phyloP scores from a whole-genome alignment of 805 yeast genomes.

The Candida ovalis region DNA sequence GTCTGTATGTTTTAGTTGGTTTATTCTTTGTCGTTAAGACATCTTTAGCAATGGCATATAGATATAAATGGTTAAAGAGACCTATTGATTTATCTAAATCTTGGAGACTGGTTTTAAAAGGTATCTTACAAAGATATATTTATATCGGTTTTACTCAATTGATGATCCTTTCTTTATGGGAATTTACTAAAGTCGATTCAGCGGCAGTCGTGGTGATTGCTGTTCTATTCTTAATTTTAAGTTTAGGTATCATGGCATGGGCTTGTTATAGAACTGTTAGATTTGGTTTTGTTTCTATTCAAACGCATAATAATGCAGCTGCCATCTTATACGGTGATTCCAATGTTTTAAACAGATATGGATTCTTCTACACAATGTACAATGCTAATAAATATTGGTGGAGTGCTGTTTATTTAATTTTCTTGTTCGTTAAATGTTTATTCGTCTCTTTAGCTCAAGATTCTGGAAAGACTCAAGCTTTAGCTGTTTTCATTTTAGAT shows the following conservation, averaged over 20 bases:
- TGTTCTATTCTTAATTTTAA: conserved; percentile 59
- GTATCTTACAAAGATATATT: conserved; percentile 72
- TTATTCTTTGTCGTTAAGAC: conserved; percentile 54
- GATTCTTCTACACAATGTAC: conserved; percentile 88
- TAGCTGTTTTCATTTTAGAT: conserved; percentile 74
- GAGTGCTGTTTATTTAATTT: conserved; percentile 59
- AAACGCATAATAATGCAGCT: conserved; percentile 72
- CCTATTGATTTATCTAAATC: conserved; percentile 22
- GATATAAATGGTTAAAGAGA: conserved; percentile 15
- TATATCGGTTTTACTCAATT: conserved; percentile 85
- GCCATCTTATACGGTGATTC: conserved; percentile 81
- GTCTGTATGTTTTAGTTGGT: conserved; percentile 69
- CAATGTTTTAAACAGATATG: conserved; percentile 69
- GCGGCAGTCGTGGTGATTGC: conserved; percentile 86
- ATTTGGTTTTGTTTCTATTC: conserved; percentile 61
- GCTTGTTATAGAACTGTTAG: conserved; percentile 58
- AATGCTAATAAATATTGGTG: conserved; percentile 81
- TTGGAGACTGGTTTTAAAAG: conserved; percentile 65
- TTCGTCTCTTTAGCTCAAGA: conserved; percentile 77
- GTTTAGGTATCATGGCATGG: conserved; percentile 59
- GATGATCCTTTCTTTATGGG: conserved; percentile 79
- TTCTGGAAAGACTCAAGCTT: conserved; percentile 77
- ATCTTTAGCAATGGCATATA: conserved; percentile 37
- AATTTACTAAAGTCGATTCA: conserved; percentile 76
- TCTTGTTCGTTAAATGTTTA: conserved; percentile 61